Base-by-base conservation (phyloP, 2,329 filamentous ascomycete genomes). In the Pseudogymnoascus sp. region DNA sequence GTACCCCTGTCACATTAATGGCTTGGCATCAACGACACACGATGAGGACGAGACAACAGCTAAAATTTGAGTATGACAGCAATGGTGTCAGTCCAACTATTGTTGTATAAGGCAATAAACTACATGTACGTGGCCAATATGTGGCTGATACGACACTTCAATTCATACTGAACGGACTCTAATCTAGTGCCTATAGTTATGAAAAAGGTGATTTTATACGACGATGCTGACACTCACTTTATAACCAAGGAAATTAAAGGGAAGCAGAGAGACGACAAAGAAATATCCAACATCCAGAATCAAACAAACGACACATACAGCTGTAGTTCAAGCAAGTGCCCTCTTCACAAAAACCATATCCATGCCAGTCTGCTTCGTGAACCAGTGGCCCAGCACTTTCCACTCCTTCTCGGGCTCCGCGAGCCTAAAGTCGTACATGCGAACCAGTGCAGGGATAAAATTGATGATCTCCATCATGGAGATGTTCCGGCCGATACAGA, bases 321-420 rank as follows among this genome's bases (percentile, higher is more conserved):
- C 15, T 10, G 9, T n/a, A 21, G 3, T 21, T 38, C 4, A 38
- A n/a, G 30, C 55, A 35, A 37, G 30, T 13, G 21, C 30, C 5
- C 41, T 52, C 41, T 52, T 30, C 12, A 52, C 41, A 18, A 52
- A 52, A 30, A 52, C 15, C 41, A 52, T 52, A 12, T 59, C 23
- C 60, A 62, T 61, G 3, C 57, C 30, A 9, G 23, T 70, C 59
- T 72, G 70, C 65, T 71, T 71, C 9, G 73, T 68, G 57, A 75
- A 74, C 72, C 72, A 75, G 61, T 69, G 68, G 58, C 71, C 73
- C n/a, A 67, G 66, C 30, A 74, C 38, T 37, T 68, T 66, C 73
- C 73, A 74, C 45, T 73, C 69, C 59, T 69, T 64, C 6, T 62
- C 64, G 13, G 63, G 65, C 48, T 71, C 65, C 13, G 69, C 70